Base-by-base conservation (phyloP, 148 eudicot genomes). In the Fagopyrum homotropicum region DNA sequence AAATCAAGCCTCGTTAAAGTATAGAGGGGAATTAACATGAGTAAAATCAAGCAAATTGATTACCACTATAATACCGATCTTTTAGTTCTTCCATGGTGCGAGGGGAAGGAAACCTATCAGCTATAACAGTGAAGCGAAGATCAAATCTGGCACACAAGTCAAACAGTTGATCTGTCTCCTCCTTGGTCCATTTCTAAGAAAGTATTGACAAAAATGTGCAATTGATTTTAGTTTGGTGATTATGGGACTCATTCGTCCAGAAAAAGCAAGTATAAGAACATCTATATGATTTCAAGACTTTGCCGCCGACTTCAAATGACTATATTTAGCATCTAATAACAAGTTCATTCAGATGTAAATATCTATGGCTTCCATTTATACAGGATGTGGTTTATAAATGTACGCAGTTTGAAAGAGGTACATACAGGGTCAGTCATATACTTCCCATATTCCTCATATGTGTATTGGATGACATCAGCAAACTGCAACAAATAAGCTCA, bases 381-480 rank as follows among this genome's bases (percentile, higher is more conserved):
- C 40, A 22, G 30, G 45, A 35, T 30, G 17, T 14, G 45, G 5
- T 66, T n/a, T 6, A 66, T 43, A 66, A 45, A 66, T 35, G 47
- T 15, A 40, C 15, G 71, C 71, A 66, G 43, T 66, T 66, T 35
- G 35, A 40, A 19, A 30, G 16, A 75, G 81, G 73, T 74, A 90
- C 97, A 52, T 85, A 95, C 99, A 84, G 96, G 93, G 84, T 89
- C 89, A 11, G 76, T 82, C 89, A 92, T 80, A 81, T 83, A 79
- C 78, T 92, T 95, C 64, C 90, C 91, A 74, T 92, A 95, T 88
- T 95, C 99, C 76, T 92, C 96, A 30, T 95, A 92, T 9, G 99
- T 95, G 83, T 92, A 95, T 73, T 83, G 86, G 80, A 92, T 76
- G 81, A 89, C 81, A 75, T 95, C 91, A 59, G 85, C 91, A 75